These are phyloP conservation scores for Globisporangium camurandrum DNA, from an alignment of 352 stramenopile genomes.

Conservation along the genomic window DNA sequence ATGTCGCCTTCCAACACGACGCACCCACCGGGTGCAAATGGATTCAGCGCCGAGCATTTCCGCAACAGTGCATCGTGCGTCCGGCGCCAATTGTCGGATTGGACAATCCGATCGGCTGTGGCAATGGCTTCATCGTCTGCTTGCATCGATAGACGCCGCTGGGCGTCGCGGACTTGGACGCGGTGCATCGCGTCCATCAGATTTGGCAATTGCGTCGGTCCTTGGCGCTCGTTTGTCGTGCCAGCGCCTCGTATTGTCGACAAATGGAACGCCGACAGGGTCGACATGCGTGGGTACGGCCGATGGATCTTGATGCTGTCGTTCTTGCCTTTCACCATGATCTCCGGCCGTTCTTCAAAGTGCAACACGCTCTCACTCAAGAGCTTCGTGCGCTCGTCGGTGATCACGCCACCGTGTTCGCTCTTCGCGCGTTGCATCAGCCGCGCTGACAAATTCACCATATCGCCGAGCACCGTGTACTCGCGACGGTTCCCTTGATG, in stretches of 20 bases:
- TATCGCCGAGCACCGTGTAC: slow-evolving; percentile 91
- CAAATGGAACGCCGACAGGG: slow-evolving; percentile 65
- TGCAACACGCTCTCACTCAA: slow-evolving; percentile 83
- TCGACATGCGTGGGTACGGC: slow-evolving; percentile 83
- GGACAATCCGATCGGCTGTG: slow-evolving; percentile 37
- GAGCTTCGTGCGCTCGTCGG: slow-evolving; percentile 79
- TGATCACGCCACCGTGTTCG: slow-evolving; percentile 82
- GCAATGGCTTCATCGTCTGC: slow-evolving; percentile 41
- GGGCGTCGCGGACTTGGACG: slow-evolving; percentile 76
- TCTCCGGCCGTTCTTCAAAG: slow-evolving; percentile 82
- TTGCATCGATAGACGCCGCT: slow-evolving; percentile 49
- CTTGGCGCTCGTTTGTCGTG: slow-evolving; percentile 6
- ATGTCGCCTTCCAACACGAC: slow-evolving; percentile 82
- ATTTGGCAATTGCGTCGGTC: slow-evolving; percentile 50
- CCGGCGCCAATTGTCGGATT: slow-evolving; percentile 51
- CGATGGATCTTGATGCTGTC: slow-evolving; percentile 86
- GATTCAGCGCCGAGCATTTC: slow-evolving; percentile 59
- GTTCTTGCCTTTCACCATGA: slow-evolving; percentile 91
- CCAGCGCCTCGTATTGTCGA: slow-evolving; percentile 18
- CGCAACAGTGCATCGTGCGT: slow-evolving; percentile 46
- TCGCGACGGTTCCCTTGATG: slow-evolving; percentile 87
- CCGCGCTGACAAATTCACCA: slow-evolving; percentile 90
- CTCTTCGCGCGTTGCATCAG: slow-evolving; percentile 89
- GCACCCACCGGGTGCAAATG: slow-evolving; percentile 51
- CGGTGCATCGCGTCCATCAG: slow-evolving; percentile 84